Conservation (phyloP, 139 green algal genomes). For the Picochlorum costavermella region DNA sequence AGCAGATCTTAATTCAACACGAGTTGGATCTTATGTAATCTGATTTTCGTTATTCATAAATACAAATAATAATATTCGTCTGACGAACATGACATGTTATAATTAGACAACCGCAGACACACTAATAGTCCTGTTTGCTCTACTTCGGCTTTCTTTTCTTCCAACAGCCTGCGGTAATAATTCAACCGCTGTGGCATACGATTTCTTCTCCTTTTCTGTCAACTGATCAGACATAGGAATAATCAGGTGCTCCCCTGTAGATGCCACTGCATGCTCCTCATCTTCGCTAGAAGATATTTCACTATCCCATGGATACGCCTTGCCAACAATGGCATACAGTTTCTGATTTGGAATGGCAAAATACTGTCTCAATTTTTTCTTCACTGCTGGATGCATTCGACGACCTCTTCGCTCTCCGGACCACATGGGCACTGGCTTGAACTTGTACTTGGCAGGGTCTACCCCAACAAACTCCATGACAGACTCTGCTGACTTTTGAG, state of each 20-base stretch:
- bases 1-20: constrained; percentile 15
- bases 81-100: too few species aligned
- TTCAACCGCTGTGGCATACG: constrained; percentile 1
- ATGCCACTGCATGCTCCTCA: neutral
- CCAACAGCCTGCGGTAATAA: neutral
- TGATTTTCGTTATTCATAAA: neutral
- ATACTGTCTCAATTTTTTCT: constrained; percentile 25
- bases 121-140: neutral
- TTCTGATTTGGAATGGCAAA: constrained; percentile 28
- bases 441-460: constrained; percentile 33
- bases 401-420: constrained; percentile 41
- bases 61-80: neutral
- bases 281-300: neutral
- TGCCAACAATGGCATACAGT: constrained; percentile 27
- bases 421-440: constrained; percentile 23
- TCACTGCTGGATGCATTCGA: constrained; percentile 38
- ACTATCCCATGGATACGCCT: constrained; percentile 27
- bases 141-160: constrained; percentile 2
- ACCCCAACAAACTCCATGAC: constrained; percentile 57
- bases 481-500: constrained; percentile 33
- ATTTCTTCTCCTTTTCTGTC: neutral
- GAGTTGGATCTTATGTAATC: constrained; percentile 1
- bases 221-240: neutral
- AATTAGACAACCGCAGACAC: neutral
- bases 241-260: neutral